These are phyloP conservation scores for Cladophialophora carrionii DNA, from an alignment of 2,329 filamentous ascomycete genomes.

Conservation along the genomic window DNA sequence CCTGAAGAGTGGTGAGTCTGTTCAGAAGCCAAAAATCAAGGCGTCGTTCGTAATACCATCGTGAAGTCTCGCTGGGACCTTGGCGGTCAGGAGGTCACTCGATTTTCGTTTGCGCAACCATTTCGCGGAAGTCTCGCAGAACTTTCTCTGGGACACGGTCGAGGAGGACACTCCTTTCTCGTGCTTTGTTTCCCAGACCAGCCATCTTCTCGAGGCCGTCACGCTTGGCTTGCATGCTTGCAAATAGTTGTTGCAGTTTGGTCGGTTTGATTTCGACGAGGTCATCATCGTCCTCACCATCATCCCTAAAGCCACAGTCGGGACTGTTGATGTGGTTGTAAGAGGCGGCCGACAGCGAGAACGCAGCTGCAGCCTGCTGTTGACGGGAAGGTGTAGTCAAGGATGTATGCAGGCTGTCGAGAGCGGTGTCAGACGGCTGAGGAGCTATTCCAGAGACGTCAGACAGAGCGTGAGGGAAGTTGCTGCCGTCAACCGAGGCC, in stretches of 20 bases:
- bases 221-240: conserved; percentile 74
- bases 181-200: conserved; percentile 73
- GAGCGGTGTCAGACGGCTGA: conserved; percentile 46
- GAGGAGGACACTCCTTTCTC: conserved; percentile 90
- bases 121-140: conserved; percentile 87
- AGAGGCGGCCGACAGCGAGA: conserved; percentile 81
- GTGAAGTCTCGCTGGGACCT: background rate
- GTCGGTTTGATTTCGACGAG: conserved; percentile 43
- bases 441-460: conserved; percentile 48
- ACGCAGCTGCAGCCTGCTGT: conserved; percentile 85
- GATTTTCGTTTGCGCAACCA: conserved; percentile 71
- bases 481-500: conserved; percentile 35
- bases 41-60: background rate
- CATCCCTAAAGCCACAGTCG: conserved; percentile 65
- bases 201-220: conserved; percentile 56
- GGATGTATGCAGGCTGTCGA: conserved; percentile 68
- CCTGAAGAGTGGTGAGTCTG: background rate
- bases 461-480: conserved; percentile 20
- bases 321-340: conserved; percentile 82
- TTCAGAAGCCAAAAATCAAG: background rate
- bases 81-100: conserved; percentile 22
- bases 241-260: conserved; percentile 66
- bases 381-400: conserved; percentile 77
- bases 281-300: conserved; percentile 43
- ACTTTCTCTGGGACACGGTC: conserved; percentile 91